These are phyloP conservation scores for Pelargonium australe DNA, from an alignment of 441 rosid genomes.

Conservation along the genomic window DNA sequence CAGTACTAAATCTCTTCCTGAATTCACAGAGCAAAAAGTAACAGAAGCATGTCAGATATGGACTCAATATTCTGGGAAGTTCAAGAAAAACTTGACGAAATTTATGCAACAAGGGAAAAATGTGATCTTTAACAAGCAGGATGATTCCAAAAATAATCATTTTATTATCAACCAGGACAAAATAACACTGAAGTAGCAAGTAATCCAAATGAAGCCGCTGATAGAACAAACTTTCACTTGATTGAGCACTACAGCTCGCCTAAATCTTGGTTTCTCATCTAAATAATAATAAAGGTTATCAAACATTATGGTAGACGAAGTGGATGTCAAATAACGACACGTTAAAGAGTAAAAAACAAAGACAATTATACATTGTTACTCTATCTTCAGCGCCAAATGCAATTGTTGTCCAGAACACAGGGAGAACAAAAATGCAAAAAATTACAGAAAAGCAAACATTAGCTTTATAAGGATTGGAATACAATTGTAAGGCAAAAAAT, in stretches of 20 bases:
- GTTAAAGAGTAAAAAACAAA: neutral
- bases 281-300: neutral
- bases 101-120: neutral
- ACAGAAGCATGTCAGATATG: constrained; percentile 18
- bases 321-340: neutral
- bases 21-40: constrained; percentile 18
- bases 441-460: neutral
- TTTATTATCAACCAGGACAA: neutral
- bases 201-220: neutral
- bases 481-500: neutral
- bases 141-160: neutral
- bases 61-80: neutral
- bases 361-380: neutral
- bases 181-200: neutral
- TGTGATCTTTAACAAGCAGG: neutral
- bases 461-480: neutral
- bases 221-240: neutral
- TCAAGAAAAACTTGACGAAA: neutral
- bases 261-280: neutral
- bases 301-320: neutral
- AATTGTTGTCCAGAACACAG: neutral
- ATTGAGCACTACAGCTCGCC: neutral
- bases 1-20: constrained; percentile 49
- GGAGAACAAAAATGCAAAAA: neutral
- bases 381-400: neutral